Base-by-base conservation (phyloP, 2,329 filamentous ascomycete species). In the Didymella segeticola region DNA sequence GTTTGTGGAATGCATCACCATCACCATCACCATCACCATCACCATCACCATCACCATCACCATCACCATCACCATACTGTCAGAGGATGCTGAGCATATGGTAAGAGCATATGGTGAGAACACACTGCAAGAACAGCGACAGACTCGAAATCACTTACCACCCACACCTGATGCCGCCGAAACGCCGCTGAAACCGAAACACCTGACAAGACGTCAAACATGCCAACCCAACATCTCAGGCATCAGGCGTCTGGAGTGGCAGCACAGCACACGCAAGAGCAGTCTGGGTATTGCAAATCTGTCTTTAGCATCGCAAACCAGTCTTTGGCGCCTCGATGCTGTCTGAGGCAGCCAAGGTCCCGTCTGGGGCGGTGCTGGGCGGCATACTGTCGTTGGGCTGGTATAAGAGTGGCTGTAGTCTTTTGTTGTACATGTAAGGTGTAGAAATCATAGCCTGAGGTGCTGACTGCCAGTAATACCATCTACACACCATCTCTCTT, bases 161-260 rank as follows among this genome's bases (percentile, higher is more conserved):
- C 27, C 17, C 38, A 14, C 43, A 33, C 43, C 38, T 41, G 41
- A 61, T 51, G 53, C 50, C 55, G 47, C 63, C 62, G 64, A 66
- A 61, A 61, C 59, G 39, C 34, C 10, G 11, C 50, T 67, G 64
- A 67, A 66, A 66, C 64, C 52, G 58, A 60, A 60, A 58, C 56
- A 38, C 60, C 43, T 53, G 60, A 63, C 64, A 64, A 58, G 60
- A 43, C 43, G 38, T 39, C 50, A 43, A 51, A 48, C 42, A 52
- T 54, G 43, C 38, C 38, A 54, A 48, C 14, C 43, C 43, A 47
- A 39, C 29, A 56, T 53, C 46, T 55, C 49, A 42, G 36, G 62
- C 64, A 60, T 58, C 57, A 59, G 43, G 52, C 46, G 59, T 62
- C 43, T 62, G 58, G 47, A 52, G 30, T n/a, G 47, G 31, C 36